Evolutionary conservation across 179 eudicot genomes (phyloP).

Genomic region (Drosera spatulata): DNA sequence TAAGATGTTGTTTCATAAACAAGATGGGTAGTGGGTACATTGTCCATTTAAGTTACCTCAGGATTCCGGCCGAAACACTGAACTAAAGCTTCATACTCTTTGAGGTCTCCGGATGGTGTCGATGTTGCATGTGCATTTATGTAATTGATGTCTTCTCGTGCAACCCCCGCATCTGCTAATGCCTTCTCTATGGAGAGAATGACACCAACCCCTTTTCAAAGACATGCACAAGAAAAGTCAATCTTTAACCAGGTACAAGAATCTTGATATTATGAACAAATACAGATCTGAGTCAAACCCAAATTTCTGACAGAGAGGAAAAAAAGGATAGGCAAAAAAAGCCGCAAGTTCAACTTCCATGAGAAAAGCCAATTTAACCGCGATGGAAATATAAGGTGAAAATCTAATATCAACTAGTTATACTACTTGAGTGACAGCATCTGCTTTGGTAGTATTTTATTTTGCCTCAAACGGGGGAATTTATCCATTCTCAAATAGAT

Average conservation of each 20-base stretch:
- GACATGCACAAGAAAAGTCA: slow-evolving; percentile 3
- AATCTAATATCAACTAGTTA: too few relatives aligned
- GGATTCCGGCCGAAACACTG: slow-evolving; percentile 80
- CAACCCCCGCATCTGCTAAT: slow-evolving; percentile 62
- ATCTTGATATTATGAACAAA: background rate
- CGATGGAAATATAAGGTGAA: too few relatives aligned
- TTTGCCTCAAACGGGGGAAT: too few relatives aligned
- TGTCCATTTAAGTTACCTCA: slow-evolving; percentile 34
- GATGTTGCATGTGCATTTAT: slow-evolving; percentile 97
- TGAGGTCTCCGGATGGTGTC: slow-evolving; percentile 81
- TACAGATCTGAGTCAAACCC: too few relatives aligned
- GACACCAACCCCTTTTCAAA: slow-evolving; percentile 56
- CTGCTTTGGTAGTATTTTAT: too few relatives aligned
- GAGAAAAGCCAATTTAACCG: too few relatives aligned
- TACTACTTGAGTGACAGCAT: too few relatives aligned
- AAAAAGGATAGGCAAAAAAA: too few relatives aligned
- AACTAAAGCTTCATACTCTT: slow-evolving; percentile 79
- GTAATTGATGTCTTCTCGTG: slow-evolving; percentile 87
- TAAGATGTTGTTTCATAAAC: background rate
- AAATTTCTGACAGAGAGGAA: too few relatives aligned
- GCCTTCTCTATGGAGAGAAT: slow-evolving; percentile 85
- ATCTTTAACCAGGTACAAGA: background rate
- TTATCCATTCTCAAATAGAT: too few relatives aligned
- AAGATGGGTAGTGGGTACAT: background rate
- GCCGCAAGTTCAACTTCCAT: too few relatives aligned